Evolutionary conservation across 495 filamentous ascomycete genomes (phyloP), one percentile per base, ranked within the genome.

Genomic region (Penicillium bialowiezense): DNA sequence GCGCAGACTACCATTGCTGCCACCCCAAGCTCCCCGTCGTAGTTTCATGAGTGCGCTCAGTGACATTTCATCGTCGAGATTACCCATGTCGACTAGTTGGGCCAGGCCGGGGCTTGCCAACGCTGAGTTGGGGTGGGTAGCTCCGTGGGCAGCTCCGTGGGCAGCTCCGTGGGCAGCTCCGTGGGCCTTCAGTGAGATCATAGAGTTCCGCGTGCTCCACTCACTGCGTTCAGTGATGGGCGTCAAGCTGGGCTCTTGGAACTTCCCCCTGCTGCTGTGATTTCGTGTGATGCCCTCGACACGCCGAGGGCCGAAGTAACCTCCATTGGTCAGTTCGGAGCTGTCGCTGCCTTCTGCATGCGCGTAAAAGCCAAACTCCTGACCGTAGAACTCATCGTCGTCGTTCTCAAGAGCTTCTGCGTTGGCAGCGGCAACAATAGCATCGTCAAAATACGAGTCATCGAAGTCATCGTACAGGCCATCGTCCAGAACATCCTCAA

Each of bases 341-440:
- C 59, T 62, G 29, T 62, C 64, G 14, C 64, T 64, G 10, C 75
- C 58, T 4, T 83, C 75, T n/a, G 82, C 79, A 15, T 72, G 68
- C 9, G 91, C 89, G 62, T 93, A 97, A 68, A 98, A 98, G n/a
- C 91, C 91, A 55, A 98, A 98, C 64, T 98, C 93, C 54, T 91
- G 86, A 3, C 93, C 95, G 61, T 98, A 98, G 70, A 90, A 91
- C 6, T 88, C 92, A 40, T 96, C 92, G 13, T 84, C 83, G 56
- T 98, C 93, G 52, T 88, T 89, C 37, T 93, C 93, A 3, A 98
- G 77, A 17, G 88, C 93, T 58, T 91, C 90, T 5, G 92, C 92
- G 55, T 98, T 98, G 15, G 93, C 93, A 20, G 87, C 93, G 0
- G 92, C 95, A 51, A 97, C 90, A 61, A 98, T 95, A 34, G 82